Base-by-base conservation (phyloP, 108 stramenopile genomes). In the Conticribra weissflogii region DNA sequence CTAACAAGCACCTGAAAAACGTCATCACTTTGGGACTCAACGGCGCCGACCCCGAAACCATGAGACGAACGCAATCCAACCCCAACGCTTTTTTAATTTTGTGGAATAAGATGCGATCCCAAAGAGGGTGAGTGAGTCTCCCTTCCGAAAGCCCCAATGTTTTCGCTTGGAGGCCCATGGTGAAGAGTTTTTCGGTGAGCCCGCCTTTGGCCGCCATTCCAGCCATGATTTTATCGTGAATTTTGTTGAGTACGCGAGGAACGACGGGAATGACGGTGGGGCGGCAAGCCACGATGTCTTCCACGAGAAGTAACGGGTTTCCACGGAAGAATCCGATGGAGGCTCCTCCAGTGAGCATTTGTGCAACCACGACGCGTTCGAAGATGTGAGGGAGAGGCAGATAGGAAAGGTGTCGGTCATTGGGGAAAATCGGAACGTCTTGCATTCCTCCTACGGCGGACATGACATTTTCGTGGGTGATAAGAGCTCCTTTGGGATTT, bases 301-400 rank as follows among this genome's bases (percentile, higher is more conserved):
- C 93, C 51, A 92, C 83, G 47, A 98, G 68, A 2, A 79, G 68
- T 27, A 80, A 46, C n/a, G 94, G 85, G 71, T 94, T 89, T 9
- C 96, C 97, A 1, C 88, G 82, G 54, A 74, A 94, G 71, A 96
- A 97, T n/a, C 87, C 95, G 50, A 95, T 86, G 29, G 86, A 85
- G 24, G 85, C 95, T 9, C 96, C 96, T 18, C 48, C 56, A 8
- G 69, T 45, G 45, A 94, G 81, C 22, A 93, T 69, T 62, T 84
- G 87, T 33, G 59, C 56, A 24, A 78, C 48, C 30, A 97, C 80
- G 29, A 85, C 74, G 7, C 96, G 85, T 83, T 98, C 98, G 77
- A 97, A 97, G 59, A 98, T 96, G 80, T 99, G 98, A 3, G 98
- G 93, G 36, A 97, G 75, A 14, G 98, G 98, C 32, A 99, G 83